These are phyloP conservation scores for Paecilomyces sp. DNA, from an alignment of 2,329 filamentous ascomycete species.

Conservation along the genomic window DNA sequence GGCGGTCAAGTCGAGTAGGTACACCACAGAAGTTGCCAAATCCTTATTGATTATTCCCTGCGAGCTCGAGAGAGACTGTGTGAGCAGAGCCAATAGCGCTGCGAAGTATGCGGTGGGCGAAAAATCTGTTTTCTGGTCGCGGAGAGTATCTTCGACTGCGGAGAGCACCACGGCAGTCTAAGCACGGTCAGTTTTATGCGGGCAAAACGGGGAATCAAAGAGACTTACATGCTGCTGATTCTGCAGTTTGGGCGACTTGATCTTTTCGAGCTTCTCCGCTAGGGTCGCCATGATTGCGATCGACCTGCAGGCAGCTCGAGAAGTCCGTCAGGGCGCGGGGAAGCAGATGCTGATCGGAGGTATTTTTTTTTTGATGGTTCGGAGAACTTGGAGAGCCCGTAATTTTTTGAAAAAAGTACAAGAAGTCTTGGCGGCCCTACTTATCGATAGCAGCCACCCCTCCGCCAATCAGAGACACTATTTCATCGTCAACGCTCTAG, in stretches of 20 bases:
- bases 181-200: constrained; percentile 4
- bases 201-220: constrained; percentile 2
- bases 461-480: not conserved
- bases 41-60: constrained; percentile 70
- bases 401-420: constrained; percentile 24
- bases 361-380: constrained; percentile 17
- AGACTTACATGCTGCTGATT: constrained; percentile 78
- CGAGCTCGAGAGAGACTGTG: constrained; percentile 60
- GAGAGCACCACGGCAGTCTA: constrained; percentile 66
- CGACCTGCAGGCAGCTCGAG: constrained; percentile 18
- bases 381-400: not conserved
- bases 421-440: constrained; percentile 18
- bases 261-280: constrained; percentile 92
- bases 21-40: constrained; percentile 78
- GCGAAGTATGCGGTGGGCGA: constrained; percentile 92
- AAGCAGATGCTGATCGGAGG: constrained; percentile 12
- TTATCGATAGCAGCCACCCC: constrained; percentile 15
- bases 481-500: not conserved
- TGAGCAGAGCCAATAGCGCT: constrained; percentile 81
- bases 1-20: constrained; percentile 88
- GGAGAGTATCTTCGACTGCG: constrained; percentile 87
- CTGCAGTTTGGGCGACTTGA: constrained; percentile 91
- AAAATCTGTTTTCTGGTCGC: constrained; percentile 74
- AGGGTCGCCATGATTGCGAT: constrained; percentile 51
- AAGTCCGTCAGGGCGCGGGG: constrained; percentile 10